Base-by-base conservation (phyloP, 768 basidiomycete species). In the Suillus discolor region DNA sequence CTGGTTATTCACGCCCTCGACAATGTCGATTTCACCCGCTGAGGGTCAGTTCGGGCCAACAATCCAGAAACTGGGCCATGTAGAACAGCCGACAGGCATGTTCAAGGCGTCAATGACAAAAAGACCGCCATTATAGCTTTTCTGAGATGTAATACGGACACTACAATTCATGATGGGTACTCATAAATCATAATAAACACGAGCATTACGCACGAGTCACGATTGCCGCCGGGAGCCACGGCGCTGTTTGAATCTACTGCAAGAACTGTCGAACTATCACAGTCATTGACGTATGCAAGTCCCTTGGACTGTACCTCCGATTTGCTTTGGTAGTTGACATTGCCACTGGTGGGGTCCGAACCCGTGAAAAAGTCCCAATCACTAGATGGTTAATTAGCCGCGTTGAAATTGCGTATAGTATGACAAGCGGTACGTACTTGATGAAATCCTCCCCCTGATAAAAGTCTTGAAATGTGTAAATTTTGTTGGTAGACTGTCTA, bases 61-160 rank as follows among this genome's bases (percentile, higher is more conserved):
- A 3, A 81, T 78, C 84, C 83, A 85, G 63, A 79, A 90, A 76
- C 89, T 90, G 78, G 77, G 88, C 83, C 85, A 86, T 44, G 80
- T 78, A 62, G 84, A 81, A 71, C 89, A 91, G 0, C 92, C 92
- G 62, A 85, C 82, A 15, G 91, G 91, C 89, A 91, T 90, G 2
- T 84, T 78, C 60, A 72, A 82, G 63, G 92, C 84, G 70, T 93
- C 92, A 20, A 91, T 82, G 68, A 93, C 87, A 79, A 93, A 91
- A 13, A 93, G 79, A 4, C 92, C 92, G 23, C 80, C 75, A 57
- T 76, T 84, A 72, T 87, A 93, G 31, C 74, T 79, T 72, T 89
- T 87, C 71, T 85, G 84, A 38, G 88, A 82, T 62, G 79, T 83
- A 66, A 93, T 91, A 60, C 91, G 89, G 44, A 93, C 84, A 34